A percentile compares a stretch with the other conserved stretches of the same genome.
phyloP scores from a whole-genome alignment of 176 grass and related monocot genomes.

The Lolium perenne region DNA sequence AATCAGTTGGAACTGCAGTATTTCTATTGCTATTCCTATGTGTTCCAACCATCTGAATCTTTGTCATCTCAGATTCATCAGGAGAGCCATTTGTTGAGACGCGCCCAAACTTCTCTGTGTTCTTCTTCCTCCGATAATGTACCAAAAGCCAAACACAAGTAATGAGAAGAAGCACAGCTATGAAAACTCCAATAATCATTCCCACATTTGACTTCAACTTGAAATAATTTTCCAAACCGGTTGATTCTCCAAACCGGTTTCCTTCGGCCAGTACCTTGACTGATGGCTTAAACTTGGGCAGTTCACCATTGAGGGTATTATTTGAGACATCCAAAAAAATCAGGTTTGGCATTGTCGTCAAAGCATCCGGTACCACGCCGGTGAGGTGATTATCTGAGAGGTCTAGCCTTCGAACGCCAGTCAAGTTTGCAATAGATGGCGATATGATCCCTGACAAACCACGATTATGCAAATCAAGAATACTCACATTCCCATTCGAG shows the following conservation, averaged over 20 bases:
- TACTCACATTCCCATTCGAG: slow-evolving; percentile 31
- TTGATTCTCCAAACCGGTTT: slow-evolving; percentile 68
- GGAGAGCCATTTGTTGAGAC: slow-evolving; percentile 53
- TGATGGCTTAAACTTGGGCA: slow-evolving; percentile 63
- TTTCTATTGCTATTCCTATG: slow-evolving; percentile 40
- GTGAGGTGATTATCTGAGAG: slow-evolving; percentile 73
- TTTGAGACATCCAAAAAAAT: slow-evolving; percentile 71
- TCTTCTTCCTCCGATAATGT: slow-evolving; percentile 56
- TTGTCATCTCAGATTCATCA: slow-evolving; percentile 47
- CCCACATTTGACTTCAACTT: slow-evolving; percentile 34
- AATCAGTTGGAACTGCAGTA: slow-evolving; percentile 42
- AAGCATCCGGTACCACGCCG: slow-evolving; percentile 60
- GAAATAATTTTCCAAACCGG: slow-evolving; percentile 26
- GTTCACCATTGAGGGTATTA: slow-evolving; percentile 69
- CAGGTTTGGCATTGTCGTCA: slow-evolving; percentile 60
- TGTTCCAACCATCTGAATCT: slow-evolving; percentile 53
- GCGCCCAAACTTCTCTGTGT: slow-evolving; percentile 58
- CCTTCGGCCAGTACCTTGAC: slow-evolving; percentile 58
- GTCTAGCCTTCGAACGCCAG: slow-evolving; percentile 55
- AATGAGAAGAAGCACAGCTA: slow-evolving; percentile 60
- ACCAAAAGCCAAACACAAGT: slow-evolving; percentile 51
- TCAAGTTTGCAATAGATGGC: slow-evolving; percentile 68
- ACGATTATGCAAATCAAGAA: slow-evolving; percentile 62
- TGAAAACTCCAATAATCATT: slow-evolving; percentile 67
- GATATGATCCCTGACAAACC: slow-evolving; percentile 77